Conservation (phyloP, 73 alveolate species). For the Tetrahymena malaccensis region DNA sequence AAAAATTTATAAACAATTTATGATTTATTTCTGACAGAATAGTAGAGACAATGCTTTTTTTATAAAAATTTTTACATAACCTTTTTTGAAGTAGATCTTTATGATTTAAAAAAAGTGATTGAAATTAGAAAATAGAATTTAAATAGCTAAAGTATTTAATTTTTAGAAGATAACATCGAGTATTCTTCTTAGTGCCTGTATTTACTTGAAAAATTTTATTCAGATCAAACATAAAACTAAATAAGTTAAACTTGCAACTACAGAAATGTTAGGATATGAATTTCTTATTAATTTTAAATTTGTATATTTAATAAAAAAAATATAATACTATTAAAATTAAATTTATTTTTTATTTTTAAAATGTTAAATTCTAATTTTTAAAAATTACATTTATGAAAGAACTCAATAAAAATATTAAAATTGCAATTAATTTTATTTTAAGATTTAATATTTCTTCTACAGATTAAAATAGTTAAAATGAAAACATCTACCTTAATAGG, state of each 20-base stretch:
- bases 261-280: background rate
- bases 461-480: too few species aligned
- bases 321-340: too few species aligned
- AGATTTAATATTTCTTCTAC: too few species aligned
- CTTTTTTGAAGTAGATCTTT: background rate
- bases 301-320: too few species aligned
- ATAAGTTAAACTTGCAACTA: background rate
- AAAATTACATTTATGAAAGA: too few species aligned
- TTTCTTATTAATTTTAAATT: background rate
- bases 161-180: background rate
- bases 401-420: too few species aligned
- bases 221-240: background rate
- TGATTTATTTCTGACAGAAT: background rate
- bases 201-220: background rate
- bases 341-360: too few species aligned
- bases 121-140: background rate
- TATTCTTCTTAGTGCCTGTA: background rate
- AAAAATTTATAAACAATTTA: background rate
- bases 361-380: too few species aligned
- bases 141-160: background rate
- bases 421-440: too few species aligned
- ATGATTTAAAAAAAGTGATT: background rate
- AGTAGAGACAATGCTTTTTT: background rate
- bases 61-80: background rate
- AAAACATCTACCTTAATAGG: too few species aligned